A percentile compares a stretch with the other conserved stretches of the same genome.
Conservation (phyloP, 805 yeast species). For the Lipomyces kockii region DNA sequence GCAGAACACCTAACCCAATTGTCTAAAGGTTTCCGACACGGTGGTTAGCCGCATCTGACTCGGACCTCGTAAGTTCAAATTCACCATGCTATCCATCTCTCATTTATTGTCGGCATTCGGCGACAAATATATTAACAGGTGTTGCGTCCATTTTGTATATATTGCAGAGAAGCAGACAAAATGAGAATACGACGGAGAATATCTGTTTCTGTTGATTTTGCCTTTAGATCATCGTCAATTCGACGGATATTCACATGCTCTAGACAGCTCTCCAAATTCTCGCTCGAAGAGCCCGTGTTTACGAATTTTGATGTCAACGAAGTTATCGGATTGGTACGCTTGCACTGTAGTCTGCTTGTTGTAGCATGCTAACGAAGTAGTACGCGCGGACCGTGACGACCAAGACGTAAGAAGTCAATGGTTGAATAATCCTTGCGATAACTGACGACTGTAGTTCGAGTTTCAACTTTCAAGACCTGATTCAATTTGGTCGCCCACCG, state of each 20-base stretch:
- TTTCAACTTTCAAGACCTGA: constrained; percentile 35
- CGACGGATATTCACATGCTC: constrained; percentile 10
- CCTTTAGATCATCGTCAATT: not conserved
- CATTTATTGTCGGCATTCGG: not conserved
- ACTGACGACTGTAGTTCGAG: not conserved
- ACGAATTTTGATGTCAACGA: constrained; percentile 13
- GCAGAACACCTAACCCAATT: not conserved
- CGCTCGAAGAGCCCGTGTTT: constrained; percentile 26
- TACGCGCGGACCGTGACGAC: constrained; percentile 7
- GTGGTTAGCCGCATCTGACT: no score
- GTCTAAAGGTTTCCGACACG: not conserved
- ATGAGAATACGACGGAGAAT: not conserved
- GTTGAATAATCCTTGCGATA: not conserved
- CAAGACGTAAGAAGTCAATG: not conserved
- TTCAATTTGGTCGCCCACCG: constrained; percentile 40
- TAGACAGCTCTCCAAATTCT: constrained; percentile 12
- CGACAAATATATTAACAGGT: not conserved
- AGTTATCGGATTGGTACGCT: constrained; percentile 3
- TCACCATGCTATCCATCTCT: no score
- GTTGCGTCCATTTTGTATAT: not conserved
- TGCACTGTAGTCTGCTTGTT: not conserved
- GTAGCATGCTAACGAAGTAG: not conserved
- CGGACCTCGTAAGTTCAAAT: no score
- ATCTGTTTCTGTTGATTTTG: not conserved
- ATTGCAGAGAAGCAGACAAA: not conserved